phyloP scores from a whole-genome alignment of 1,139 yeast species.

The Saccharomyces hybrid region DNA sequence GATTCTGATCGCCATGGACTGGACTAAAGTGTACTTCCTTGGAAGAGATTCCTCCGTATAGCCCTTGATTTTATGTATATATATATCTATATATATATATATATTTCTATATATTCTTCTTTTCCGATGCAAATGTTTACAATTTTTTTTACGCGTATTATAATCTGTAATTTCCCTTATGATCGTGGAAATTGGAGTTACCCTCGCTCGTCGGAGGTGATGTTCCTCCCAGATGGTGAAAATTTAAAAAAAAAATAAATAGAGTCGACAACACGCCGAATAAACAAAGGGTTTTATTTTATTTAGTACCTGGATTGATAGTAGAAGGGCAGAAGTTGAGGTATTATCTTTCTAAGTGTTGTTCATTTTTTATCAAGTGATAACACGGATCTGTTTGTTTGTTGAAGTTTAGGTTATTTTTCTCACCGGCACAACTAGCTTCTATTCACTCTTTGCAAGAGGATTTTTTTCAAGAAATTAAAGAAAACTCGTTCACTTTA shows the following conservation, averaged over 20 bases:
- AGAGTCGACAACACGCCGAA: background rate
- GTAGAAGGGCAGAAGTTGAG: background rate
- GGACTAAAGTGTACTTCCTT: constrained; percentile 78
- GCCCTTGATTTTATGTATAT: background rate
- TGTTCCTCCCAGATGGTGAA: background rate
- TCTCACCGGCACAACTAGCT: background rate
- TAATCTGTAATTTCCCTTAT: background rate
- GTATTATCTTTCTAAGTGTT: background rate
- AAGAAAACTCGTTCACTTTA: background rate
- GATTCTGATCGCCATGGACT: constrained; percentile 74
- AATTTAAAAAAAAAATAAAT: background rate
- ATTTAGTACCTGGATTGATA: background rate
- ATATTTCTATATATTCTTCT: background rate
- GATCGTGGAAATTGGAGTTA: background rate
- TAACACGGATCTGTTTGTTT: background rate
- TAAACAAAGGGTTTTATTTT: background rate
- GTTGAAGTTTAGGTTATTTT: background rate
- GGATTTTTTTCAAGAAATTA: background rate
- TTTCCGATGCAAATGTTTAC: background rate
- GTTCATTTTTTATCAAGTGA: background rate
- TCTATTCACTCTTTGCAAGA: background rate
- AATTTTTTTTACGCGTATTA: background rate
- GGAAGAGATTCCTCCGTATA: constrained; percentile 70
- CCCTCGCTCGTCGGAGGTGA: background rate
- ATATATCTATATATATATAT: too few species aligned